A percentile compares a stretch with the other conserved stretches of the same genome.
These are phyloP conservation scores for Leishmania major DNA, from an alignment of 208 protist genomes.

Conservation along the genomic window DNA sequence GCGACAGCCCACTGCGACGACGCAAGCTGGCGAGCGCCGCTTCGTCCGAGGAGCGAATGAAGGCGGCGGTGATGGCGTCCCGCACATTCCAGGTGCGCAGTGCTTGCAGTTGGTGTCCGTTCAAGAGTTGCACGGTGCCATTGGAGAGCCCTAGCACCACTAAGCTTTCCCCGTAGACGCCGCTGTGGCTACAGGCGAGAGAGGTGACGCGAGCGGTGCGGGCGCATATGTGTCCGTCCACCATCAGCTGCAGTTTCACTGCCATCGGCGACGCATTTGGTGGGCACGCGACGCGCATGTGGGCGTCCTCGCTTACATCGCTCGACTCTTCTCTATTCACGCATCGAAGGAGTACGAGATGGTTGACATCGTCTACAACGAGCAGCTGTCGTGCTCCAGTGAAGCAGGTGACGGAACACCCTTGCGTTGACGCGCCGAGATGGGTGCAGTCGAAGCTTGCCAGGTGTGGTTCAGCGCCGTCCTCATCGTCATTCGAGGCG, in stretches of 20 bases:
- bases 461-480: neutral
- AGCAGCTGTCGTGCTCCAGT: slow-evolving; percentile 15
- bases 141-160: slow-evolving; percentile 60
- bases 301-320: neutral
- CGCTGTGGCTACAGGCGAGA: slow-evolving; percentile 41
- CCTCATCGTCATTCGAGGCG: neutral
- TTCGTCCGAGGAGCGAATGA: neutral
- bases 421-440: slow-evolving; percentile 21
- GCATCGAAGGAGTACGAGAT: slow-evolving; percentile 26
- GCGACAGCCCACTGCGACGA: neutral
- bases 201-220: slow-evolving; percentile 34
- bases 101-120: slow-evolving; percentile 50
- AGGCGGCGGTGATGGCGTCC: neutral
- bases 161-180: slow-evolving; percentile 39
- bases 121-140: slow-evolving; percentile 61
- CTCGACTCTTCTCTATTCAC: neutral
- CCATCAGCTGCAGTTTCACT: slow-evolving; percentile 30
- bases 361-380: slow-evolving; percentile 27
- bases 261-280: neutral
- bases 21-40: neutral
- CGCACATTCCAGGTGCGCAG: slow-evolving; percentile 21
- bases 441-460: slow-evolving; percentile 8
- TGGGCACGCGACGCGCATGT: neutral
- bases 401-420: slow-evolving; percentile 22
- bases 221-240: slow-evolving; percentile 66